A percentile compares a stretch with the other conserved stretches of the same genome.
phyloP scores from a whole-genome alignment of 2,329 filamentous ascomycete species.

The Acephala macrosclerotiorum region DNA sequence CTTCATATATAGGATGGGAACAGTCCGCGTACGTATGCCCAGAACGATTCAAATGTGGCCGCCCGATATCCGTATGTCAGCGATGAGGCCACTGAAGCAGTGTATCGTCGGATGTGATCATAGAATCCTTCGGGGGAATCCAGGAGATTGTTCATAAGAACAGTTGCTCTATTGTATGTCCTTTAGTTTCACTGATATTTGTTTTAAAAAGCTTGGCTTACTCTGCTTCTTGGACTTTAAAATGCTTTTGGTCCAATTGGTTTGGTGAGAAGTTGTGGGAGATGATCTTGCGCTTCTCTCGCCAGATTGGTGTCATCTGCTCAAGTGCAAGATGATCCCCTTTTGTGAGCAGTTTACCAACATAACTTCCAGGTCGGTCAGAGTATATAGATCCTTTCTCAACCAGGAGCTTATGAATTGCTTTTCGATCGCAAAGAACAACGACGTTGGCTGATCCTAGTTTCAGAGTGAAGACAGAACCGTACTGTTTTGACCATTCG shows the following conservation, averaged over 20 bases:
- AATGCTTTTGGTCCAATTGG: too few species aligned
- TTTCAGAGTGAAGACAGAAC: constrained; percentile 16
- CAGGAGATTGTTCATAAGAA: constrained; percentile 14
- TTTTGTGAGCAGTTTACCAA: constrained; percentile 4
- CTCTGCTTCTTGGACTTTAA: too few species aligned
- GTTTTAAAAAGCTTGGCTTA: background rate
- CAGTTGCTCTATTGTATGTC: constrained; percentile 9
- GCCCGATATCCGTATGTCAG: too few species aligned
- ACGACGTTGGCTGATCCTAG: constrained; percentile 20
- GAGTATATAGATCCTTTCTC: constrained; percentile 20
- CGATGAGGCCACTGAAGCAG: constrained; percentile 42
- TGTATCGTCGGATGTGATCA: constrained; percentile 45
- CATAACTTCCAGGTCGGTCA: constrained; percentile 11
- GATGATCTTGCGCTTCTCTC: constrained; percentile 15
- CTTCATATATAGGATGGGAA: too few species aligned
- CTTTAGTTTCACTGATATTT: background rate
- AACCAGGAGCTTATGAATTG: constrained; percentile 14
- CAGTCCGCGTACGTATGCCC: too few species aligned
- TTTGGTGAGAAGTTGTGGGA: too few species aligned
- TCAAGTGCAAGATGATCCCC: too few species aligned
- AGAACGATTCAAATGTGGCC: too few species aligned
- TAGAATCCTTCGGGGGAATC: constrained; percentile 11
- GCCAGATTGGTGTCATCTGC: constrained; percentile 1
- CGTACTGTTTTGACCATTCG: constrained; percentile 13
- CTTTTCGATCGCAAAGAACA: constrained; percentile 14